These are phyloP conservation scores for Stephanodiscus triporus DNA, from an alignment of 108 stramenopile species.

Conservation along the genomic window DNA sequence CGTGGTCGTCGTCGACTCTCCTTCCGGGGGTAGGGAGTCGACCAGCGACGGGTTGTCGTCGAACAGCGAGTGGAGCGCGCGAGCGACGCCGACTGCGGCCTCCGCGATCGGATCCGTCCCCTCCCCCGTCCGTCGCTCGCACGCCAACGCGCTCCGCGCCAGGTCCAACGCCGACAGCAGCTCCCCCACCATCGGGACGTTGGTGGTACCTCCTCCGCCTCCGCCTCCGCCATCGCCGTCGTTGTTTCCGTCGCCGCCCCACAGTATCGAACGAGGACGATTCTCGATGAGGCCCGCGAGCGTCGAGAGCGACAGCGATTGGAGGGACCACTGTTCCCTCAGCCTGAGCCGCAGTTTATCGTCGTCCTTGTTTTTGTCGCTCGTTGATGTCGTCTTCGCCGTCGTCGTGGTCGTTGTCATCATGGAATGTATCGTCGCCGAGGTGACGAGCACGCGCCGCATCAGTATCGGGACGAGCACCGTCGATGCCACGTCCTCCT, in stretches of 20 bases:
- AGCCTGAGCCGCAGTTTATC: slow-evolving; percentile 18
- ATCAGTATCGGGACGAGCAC: slow-evolving; percentile 42
- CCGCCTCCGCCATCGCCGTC: background rate
- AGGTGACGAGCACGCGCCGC: slow-evolving; percentile 21
- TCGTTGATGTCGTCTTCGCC: background rate
- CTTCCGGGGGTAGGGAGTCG: background rate
- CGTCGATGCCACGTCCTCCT: slow-evolving; percentile 20
- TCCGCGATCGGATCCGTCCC: slow-evolving; percentile 26
- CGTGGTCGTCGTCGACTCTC: background rate
- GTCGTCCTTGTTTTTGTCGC: slow-evolving; percentile 1
- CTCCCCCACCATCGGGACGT: background rate
- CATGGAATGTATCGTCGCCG: slow-evolving; percentile 6
- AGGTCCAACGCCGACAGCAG: slow-evolving; percentile 8
- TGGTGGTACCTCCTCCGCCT: background rate
- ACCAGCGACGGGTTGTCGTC: slow-evolving; percentile 68
- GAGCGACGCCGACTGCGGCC: slow-evolving; percentile 49
- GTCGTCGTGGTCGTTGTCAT: slow-evolving; percentile 1
- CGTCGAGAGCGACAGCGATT: slow-evolving; percentile 31
- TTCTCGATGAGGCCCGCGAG: slow-evolving; percentile 49
- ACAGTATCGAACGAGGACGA: slow-evolving; percentile 25
- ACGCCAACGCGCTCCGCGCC: background rate
- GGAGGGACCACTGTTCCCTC: slow-evolving; percentile 39
- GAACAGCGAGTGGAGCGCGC: slow-evolving; percentile 68
- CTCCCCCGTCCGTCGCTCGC: too few species aligned
- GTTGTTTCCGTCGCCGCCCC: slow-evolving; percentile 15